Evolutionary conservation across 805 yeast genomes (phyloP), one percentile per base, ranked within the genome.

Genomic region (Wickerhamomyces canadensis): DNA sequence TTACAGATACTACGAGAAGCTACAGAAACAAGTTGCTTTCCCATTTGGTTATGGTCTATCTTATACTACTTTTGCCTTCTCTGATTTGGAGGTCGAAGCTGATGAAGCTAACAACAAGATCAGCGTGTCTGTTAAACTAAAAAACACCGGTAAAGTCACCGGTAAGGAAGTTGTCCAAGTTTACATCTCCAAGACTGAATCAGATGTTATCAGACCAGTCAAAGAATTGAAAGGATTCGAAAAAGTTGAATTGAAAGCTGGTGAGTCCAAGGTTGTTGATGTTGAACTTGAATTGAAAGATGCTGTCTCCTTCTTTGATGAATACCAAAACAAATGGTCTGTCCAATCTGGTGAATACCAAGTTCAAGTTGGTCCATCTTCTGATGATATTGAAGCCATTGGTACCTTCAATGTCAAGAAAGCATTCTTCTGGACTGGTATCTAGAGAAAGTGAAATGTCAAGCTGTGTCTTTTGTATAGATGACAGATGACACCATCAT

Each of bases 31-130:
- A 19, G 76, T 73, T 5, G 61, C 70, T 34, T 78, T 69, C 63
- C 78, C 83, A 30, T 80, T 79, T 55, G 84, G 84, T 5, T 66
- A 56, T 47, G 84, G 84, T 33, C 64, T 78, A 43, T 77, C 84
- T 2, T 79, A 77, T 60, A 70, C 83, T 16, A 45, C 65, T 0
- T 79, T 77, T 48, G 60, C 55, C 23, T 54, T 72, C 42, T 38
- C 57, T 7, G 57, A 68, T 41, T 58, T 74, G 52, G 39, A 44
- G 18, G 66, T 65, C 6, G 36, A 44, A 6, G 49, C 44, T 17
- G 56, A 50, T 12, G 64, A 54, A 8, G 56, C 60, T 21, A 38
- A 45, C 17, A 55, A 47, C 15, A 38, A 37, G 25, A 30, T 57
- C 22, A 13, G 27, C 2, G 69, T 62, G 4, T 40, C 61, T 4